Conservation (phyloP, 1,284 basidiomycete genomes). For the Melampsora americana region DNA sequence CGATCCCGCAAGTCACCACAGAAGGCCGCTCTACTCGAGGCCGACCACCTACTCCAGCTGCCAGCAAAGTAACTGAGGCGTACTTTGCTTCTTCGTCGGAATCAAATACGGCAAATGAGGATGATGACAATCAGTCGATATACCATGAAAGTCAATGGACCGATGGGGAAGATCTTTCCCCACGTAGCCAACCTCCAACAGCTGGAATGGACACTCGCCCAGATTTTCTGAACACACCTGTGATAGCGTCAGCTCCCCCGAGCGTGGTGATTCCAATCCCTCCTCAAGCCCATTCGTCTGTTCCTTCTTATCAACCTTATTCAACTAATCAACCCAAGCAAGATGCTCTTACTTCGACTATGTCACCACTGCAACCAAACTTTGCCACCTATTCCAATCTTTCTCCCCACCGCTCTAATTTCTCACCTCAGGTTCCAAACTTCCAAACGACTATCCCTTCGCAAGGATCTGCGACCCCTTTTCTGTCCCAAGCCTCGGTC, state of each 20-base stretch:
- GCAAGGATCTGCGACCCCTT: background rate
- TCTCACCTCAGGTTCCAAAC: background rate
- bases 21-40: slow-evolving; percentile 16
- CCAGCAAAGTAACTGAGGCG: slow-evolving; percentile 15
- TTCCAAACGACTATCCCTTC: background rate
- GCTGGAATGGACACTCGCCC: slow-evolving; percentile 2
- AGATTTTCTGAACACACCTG: background rate
- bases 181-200: background rate
- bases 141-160: slow-evolving; percentile 6
- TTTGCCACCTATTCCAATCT: background rate
- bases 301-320: background rate
- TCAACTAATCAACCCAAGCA: background rate
- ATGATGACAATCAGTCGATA: background rate
- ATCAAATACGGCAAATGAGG: slow-evolving; percentile 10
- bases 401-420: background rate
- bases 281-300: background rate
- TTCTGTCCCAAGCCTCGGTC: background rate
- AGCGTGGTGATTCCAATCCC: background rate
- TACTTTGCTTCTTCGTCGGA: slow-evolving; percentile 36
- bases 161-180: slow-evolving; percentile 2
- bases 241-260: background rate
- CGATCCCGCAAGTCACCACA: slow-evolving; percentile 6
- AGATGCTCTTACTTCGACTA: background rate
- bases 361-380: background rate
- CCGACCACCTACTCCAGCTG: slow-evolving; percentile 36